phyloP scores from a whole-genome alignment of 495 filamentous ascomycete species.

The Lepraria neglecta region DNA sequence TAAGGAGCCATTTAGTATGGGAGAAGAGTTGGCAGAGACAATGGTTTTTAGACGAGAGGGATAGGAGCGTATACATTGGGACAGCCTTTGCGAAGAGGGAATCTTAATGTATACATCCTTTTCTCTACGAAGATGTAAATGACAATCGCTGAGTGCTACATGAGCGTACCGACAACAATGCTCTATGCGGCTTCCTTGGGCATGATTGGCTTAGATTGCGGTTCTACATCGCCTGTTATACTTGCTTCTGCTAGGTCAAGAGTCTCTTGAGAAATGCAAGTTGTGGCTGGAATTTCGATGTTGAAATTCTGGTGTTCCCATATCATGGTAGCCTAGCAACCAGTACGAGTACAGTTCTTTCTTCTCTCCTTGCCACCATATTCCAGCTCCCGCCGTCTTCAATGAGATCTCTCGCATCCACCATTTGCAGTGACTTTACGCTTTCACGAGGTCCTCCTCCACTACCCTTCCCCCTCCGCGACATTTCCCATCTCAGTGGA shows the following conservation, averaged over 20 bases:
- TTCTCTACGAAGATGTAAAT: neutral
- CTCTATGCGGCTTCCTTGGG: no score
- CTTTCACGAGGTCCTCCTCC: neutral
- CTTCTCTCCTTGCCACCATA: no score
- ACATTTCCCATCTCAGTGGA: neutral
- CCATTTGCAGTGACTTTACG: neutral
- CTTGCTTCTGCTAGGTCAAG: no score
- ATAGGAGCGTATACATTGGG: no score
- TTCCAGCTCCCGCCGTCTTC: neutral
- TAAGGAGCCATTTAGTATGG: constrained; percentile 32
- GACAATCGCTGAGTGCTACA: no score
- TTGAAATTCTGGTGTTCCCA: no score
- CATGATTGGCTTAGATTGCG: neutral
- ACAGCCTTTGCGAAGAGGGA: no score
- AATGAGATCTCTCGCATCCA: neutral
- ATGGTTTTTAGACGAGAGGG: neutral
- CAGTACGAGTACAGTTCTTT: no score
- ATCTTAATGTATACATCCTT: neutral
- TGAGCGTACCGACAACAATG: neutral
- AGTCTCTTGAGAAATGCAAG: no score
- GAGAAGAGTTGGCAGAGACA: neutral
- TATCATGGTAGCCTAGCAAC: no score
- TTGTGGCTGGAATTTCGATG: no score
- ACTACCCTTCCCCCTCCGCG: neutral
- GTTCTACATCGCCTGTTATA: no score